Base-by-base conservation (phyloP, 2,329 filamentous ascomycete species). In the Phaeosphaeriaceae sp. region DNA sequence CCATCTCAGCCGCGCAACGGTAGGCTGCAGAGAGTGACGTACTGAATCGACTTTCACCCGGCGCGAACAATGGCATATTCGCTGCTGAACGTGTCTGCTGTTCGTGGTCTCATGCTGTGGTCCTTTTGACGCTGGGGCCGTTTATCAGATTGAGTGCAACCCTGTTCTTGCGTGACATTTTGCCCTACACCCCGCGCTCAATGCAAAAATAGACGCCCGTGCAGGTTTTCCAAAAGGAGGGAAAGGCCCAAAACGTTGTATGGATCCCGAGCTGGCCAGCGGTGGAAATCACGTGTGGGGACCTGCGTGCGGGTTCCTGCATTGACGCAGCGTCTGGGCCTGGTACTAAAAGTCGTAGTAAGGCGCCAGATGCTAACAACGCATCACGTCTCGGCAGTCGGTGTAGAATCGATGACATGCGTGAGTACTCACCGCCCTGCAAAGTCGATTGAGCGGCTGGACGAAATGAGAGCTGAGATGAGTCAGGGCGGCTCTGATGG, bases 221-320 rank as follows among this genome's bases (percentile, higher is more conserved):
- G 57, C 57, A 57, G 58, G 4, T 48, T 19, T 24, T 31, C 44
- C 44, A 24, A 46, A 15, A 15, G 22, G 44, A 15, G 17, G 44
- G 13, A 25, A 17, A 25, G 44, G 13, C 22, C 44, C 11, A 24
- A 22, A 46, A 17, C 20, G 20, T 25, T 46, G 22, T 46, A 11
- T 15, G 21, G 21, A 11, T 46, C 48, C 31, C 27, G 36, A 41
- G 48, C 21, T 27, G 48, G n/a, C 24, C 21, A 42, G 31, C 44
- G 17, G 20, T 44, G 33, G 21, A 33, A 48, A 22, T 42, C 33
- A 21, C 21, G 11, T 48, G 52, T 56, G 53, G 54, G 47, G 44
- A 59, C 56, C 33, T 56, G 46, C 25, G 48, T 48, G 53, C 65
- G 68, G 68, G 68, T 70, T 70, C 68, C 68, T 69, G 62, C 64